Evolutionary conservation across 2,329 filamentous ascomycete genomes (phyloP), one percentile per base, ranked within the genome.

Genomic region (Cordyceps pruinosa): DNA sequence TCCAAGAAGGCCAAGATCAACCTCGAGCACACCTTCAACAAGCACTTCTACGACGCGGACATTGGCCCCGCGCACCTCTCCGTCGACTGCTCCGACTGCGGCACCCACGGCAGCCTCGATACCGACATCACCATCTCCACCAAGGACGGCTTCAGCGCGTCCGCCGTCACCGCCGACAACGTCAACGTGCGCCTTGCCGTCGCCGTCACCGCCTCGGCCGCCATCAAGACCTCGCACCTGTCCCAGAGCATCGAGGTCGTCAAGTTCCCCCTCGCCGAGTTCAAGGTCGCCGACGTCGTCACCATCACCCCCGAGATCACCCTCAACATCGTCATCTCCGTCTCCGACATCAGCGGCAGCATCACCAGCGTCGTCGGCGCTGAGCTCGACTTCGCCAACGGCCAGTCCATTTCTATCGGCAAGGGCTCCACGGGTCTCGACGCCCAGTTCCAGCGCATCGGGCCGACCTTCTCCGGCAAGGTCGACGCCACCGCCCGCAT

Each of bases 31-130:
- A 25, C 25, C 50, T 58, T 55, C 23, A 58, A 26, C 57, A 58
- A 56, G 57, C 50, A 55, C 50, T 58, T 58, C 21, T 58, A 58
- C 57, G 50, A 58, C 34, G 51, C 57, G 5, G 51, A 56, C 28
- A 50, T 58, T 41, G 57, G 57, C 23, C 57, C 57, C 23, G 57
- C 57, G 12, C 57, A 58, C 32, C 45, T 58, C n/a, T 54, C 51
- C 17, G 57, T 58, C 48, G 50, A 55, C 35, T 58, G 57, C 57
- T 42, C 34, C 50, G 51, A 58, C 57, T 58, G 57, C 45, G 57
- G 57, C 35, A 50, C 35, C 17, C 51, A 54, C 39, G 57, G 57
- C 39, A 58, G 57, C 45, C 45, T 58, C 44, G 44, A 54, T 6
- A 49, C 46, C 25, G 57, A 58, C 51, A 58, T 58, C 15, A 55